Base-by-base conservation (phyloP, 177 flowering plant species). In the Vitis hybrid region DNA sequence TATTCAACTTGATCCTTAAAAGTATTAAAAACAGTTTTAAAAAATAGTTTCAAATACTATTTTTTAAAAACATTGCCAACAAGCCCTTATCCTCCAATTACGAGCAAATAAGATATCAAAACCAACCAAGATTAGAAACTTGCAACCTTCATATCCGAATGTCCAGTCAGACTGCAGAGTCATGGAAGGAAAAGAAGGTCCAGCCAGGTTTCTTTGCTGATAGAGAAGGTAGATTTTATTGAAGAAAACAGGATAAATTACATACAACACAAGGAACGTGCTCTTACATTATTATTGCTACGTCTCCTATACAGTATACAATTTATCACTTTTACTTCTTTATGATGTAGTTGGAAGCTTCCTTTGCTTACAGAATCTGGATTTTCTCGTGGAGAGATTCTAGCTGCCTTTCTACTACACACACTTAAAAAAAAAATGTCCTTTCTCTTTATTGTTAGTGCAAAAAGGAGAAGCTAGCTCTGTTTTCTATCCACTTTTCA, bases 251-350 rank as follows among this genome's bases (percentile, higher is more conserved):
- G 9, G 55, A 57, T 59, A 49, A 60, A 58, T 2, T 18, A 40
- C 45, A 40, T 19, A 63, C 10, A 63, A 17, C 49, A 49, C 30
- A 40, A 49, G 51, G 52, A 49, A 49, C 6, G 14, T 45, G 10
- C 9, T 11, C 45, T 40, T 40, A 7, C 45, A 40, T 40, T 40
- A 50, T 59, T 56, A 5, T 17, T 58, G 26, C 23, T 30, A 52
- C 52, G 62, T 13, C 17, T 70, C 66, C 45, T 64, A 52, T 76
- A 68, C 75, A 64, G 64, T 60, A 45, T 76, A 72, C 70, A 64
- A 68, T 60, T 64, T 21, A 10, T 60, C 67, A 61, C 52, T 65
- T 67, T 70, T 26, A 26, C 60, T 70, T 55, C 57, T 49, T 59
- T 49, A 3, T 52, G 14, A 26, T 64, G 61, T 60, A 57, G 60